Percentiles rank a stretch among this genome's conserved stretches.
These are phyloP conservation scores for Golubevia sp. DNA, from an alignment of 1,284 basidiomycete species.

Conservation along the genomic window DNA sequence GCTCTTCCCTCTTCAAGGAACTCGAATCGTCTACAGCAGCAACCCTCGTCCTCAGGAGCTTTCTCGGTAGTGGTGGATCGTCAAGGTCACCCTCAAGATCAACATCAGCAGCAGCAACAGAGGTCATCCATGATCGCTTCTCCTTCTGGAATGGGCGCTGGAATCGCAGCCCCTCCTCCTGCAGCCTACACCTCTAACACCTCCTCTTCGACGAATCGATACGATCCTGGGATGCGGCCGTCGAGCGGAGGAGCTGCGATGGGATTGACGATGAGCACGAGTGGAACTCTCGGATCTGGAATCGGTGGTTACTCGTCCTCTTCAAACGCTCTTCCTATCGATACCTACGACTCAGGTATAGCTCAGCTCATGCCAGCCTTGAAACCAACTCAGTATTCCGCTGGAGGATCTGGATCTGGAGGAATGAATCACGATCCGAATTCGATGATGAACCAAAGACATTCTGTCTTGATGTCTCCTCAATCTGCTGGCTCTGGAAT, in stretches of 20 bases:
- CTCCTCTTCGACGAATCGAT: neutral
- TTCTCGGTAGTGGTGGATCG: neutral
- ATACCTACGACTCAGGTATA: constrained; percentile 43
- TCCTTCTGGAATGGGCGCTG: neutral
- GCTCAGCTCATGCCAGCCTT: constrained; percentile 23
- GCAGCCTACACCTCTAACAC: constrained; percentile 6
- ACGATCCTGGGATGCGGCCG: neutral
- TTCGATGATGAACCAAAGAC: neutral
- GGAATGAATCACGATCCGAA: neutral
- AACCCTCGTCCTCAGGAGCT: neutral
- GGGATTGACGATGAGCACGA: neutral
- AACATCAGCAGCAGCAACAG: constrained; percentile 15
- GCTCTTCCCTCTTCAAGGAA: neutral
- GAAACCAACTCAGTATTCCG: constrained; percentile 6
- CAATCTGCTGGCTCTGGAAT: too few relatives aligned
- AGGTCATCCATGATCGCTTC: neutral
- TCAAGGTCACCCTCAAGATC: constrained; percentile 11
- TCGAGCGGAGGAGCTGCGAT: neutral
- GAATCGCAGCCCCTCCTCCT: constrained; percentile 3
- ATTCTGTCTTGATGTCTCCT: too few relatives aligned
- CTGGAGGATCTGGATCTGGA: neutral
- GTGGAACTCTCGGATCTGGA: neutral
- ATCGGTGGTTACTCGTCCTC: neutral
- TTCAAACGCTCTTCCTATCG: constrained; percentile 25
- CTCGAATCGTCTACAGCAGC: neutral